phyloP scores from a whole-genome alignment of 1,284 basidiomycete species.

The Xerocomus nothofagi region DNA sequence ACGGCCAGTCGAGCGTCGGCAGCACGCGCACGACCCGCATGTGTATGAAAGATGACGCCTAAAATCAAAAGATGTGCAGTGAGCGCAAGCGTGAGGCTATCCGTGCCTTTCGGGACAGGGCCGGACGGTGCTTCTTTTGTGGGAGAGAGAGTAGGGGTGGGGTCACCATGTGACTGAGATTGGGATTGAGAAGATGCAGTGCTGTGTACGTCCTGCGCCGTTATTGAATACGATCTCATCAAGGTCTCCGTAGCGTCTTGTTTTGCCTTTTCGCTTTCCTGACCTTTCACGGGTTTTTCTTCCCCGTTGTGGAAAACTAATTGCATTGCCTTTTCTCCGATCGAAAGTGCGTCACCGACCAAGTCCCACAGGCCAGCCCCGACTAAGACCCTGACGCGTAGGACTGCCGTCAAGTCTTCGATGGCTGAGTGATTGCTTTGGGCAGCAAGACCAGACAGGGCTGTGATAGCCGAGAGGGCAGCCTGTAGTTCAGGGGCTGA shows the following conservation, averaged over 20 bases:
- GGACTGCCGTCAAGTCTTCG: slow-evolving; percentile 45
- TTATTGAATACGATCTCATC: slow-evolving; percentile 34
- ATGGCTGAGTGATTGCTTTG: slow-evolving; percentile 45
- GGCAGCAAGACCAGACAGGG: slow-evolving; percentile 42
- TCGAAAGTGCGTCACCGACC: slow-evolving; percentile 44
- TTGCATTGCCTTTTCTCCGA: slow-evolving; percentile 47
- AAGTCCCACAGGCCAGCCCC: slow-evolving; percentile 52
- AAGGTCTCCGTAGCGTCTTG: slow-evolving; percentile 14
- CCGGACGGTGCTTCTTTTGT: background rate
- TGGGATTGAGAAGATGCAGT: slow-evolving; percentile 30
- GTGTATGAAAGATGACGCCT: slow-evolving; percentile 57
- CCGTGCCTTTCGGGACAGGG: slow-evolving; percentile 23
- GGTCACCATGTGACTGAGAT: slow-evolving; percentile 20
- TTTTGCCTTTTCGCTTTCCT: slow-evolving; percentile 17
- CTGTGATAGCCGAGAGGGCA: slow-evolving; percentile 44
- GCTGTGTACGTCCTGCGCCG: slow-evolving; percentile 29
- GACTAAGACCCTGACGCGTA: slow-evolving; percentile 55
- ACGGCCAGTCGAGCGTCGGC: slow-evolving; percentile 50
- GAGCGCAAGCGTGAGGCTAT: slow-evolving; percentile 45
- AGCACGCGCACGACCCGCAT: slow-evolving; percentile 47
- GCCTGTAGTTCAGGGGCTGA: slow-evolving; percentile 31
- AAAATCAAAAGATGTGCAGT: slow-evolving; percentile 56
- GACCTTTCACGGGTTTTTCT: slow-evolving; percentile 6
- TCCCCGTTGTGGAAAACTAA: slow-evolving; percentile 34
- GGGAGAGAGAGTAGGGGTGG: slow-evolving; percentile 1